phyloP scores from a whole-genome alignment of 2,329 filamentous ascomycete genomes.

The Orbilia javanica region DNA sequence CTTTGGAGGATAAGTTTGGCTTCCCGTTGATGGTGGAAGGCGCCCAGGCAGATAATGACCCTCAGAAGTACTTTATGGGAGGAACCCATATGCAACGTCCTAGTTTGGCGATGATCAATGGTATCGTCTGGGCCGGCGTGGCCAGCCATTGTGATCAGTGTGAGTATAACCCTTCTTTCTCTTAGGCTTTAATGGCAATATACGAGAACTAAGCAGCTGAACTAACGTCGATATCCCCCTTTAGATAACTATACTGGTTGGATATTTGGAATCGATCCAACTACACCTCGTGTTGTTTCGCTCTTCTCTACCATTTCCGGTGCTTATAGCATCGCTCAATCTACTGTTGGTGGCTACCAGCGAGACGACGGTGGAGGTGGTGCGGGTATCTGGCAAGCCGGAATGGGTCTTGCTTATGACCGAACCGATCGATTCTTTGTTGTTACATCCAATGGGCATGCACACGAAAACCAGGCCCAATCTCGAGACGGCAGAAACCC shows the following conservation, averaged over 20 bases:
- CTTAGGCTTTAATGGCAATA: neutral
- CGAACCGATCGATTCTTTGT: conserved; percentile 60
- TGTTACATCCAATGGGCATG: conserved; percentile 63
- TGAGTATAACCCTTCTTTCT: neutral
- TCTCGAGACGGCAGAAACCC: conserved; percentile 47
- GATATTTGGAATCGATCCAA: conserved; percentile 69
- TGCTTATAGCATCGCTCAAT: conserved; percentile 64
- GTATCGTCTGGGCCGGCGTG: conserved; percentile 70
- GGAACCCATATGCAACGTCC: conserved; percentile 71
- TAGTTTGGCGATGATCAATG: conserved; percentile 67
- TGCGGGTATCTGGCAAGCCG: conserved; percentile 52
- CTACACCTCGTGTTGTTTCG: conserved; percentile 64
- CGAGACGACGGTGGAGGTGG: conserved; percentile 58
- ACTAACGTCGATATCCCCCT: neutral
- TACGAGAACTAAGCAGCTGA: too few species aligned
- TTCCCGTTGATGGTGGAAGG: conserved; percentile 70
- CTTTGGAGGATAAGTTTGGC: conserved; percentile 63
- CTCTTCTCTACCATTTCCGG: conserved; percentile 67
- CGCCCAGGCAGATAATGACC: conserved; percentile 68
- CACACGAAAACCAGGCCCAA: conserved; percentile 32
- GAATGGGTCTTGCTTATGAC: conserved; percentile 58
- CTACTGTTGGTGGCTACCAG: conserved; percentile 61
- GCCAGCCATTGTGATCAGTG: conserved; percentile 70
- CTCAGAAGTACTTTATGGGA: conserved; percentile 68
- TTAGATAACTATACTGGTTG: conserved; percentile 64